Percentiles rank a stretch among this genome's conserved stretches.
These are phyloP conservation scores for Didymella arachidicola DNA, from an alignment of 2,329 filamentous ascomycete genomes.

Conservation along the genomic window DNA sequence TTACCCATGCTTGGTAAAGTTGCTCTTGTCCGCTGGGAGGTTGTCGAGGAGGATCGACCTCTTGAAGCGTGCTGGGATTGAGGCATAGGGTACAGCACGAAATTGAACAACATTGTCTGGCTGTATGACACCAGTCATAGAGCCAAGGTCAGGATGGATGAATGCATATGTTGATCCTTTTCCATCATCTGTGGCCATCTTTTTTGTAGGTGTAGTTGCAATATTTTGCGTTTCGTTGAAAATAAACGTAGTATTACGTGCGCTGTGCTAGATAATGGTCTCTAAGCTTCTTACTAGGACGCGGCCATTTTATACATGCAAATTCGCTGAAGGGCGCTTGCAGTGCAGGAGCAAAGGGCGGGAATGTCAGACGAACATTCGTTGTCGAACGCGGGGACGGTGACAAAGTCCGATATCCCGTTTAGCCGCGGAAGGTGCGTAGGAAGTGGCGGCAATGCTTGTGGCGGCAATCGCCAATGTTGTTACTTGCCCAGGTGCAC, in stretches of 20 bases:
- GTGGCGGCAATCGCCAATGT: neutral
- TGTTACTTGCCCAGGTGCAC: neutral
- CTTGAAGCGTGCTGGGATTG: constrained; percentile 33
- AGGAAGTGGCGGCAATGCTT: neutral
- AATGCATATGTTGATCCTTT: constrained; percentile 23
- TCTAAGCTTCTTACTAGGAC: neutral
- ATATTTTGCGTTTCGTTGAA: neutral
- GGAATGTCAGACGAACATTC: neutral
- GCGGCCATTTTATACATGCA: neutral
- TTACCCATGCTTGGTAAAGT: constrained; percentile 35
- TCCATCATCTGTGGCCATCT: neutral
- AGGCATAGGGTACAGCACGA: constrained; percentile 33
- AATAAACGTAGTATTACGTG: neutral
- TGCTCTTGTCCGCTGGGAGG: constrained; percentile 5
- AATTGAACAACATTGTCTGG: constrained; percentile 39
- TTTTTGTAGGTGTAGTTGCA: neutral
- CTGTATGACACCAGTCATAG: constrained; percentile 27
- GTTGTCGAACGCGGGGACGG: neutral
- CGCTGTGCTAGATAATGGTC: neutral
- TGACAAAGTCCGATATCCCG: neutral
- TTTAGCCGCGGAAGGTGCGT: neutral
- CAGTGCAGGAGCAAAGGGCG: neutral
- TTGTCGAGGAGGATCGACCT: constrained; percentile 23
- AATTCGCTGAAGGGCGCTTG: neutral
- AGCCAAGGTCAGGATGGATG: constrained; percentile 28